Conservation (phyloP, 2,329 filamentous ascomycete species). For the Fusarium pseudoanthophilum region DNA sequence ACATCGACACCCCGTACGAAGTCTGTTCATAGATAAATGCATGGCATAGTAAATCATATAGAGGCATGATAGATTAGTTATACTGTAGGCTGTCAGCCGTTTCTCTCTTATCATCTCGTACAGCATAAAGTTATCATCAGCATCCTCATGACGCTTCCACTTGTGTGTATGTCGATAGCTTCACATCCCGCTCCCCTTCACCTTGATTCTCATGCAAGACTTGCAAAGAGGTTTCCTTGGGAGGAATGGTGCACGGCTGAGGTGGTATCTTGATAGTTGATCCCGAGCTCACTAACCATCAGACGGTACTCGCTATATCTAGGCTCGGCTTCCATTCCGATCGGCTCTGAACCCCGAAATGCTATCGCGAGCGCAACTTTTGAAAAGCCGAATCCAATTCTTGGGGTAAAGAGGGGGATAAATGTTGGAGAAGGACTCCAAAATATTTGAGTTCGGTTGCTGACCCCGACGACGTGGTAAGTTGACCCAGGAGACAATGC, state of each 20-base stretch:
- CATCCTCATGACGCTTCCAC: neutral
- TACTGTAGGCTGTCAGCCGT: neutral
- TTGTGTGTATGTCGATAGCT: neutral
- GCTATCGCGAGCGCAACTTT: neutral
- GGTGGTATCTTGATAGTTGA: neutral
- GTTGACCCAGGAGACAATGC: neutral
- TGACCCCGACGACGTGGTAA: too few species aligned
- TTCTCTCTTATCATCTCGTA: neutral
- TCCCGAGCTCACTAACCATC: neutral
- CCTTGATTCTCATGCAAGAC: conserved; percentile 9
- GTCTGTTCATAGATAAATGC: neutral
- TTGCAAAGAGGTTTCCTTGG: conserved; percentile 11
- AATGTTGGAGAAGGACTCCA: neutral
- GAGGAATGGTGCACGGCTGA: conserved; percentile 2
- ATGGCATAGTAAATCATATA: neutral
- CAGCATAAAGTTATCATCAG: neutral
- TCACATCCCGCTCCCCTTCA: neutral
- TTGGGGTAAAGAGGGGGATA: neutral
- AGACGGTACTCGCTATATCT: neutral
- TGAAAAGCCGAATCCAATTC: neutral
- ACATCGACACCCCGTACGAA: neutral
- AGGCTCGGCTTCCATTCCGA: conserved; percentile 10
- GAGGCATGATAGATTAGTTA: neutral
- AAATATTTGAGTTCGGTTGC: neutral
- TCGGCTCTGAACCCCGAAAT: conserved; percentile 12